These are phyloP conservation scores for Thuja plicata DNA, from an alignment of 83 land plant genomes.

Conservation along the genomic window DNA sequence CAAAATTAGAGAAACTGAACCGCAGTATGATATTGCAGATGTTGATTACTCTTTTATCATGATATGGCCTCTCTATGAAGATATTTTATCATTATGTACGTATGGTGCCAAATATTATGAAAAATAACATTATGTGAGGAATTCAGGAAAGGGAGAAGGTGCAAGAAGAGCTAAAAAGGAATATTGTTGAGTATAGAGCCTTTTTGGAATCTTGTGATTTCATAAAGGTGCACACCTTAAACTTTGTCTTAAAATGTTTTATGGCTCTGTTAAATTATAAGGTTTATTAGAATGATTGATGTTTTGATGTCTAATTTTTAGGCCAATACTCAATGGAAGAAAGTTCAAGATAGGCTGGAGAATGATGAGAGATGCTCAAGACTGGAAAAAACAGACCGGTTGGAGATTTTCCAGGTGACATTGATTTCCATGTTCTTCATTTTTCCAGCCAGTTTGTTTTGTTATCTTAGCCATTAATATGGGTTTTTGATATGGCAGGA, in stretches of 20 bases:
- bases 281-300: not conserved
- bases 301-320: slow-evolving; percentile 20
- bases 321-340: slow-evolving; percentile 96
- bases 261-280: not conserved
- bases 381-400: slow-evolving; percentile 86
- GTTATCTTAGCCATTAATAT: not conserved
- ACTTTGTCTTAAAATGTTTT: not conserved
- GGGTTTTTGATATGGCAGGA: slow-evolving; percentile 54
- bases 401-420: slow-evolving; percentile 80
- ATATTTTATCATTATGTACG: not conserved
- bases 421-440: not conserved
- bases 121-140: not conserved
- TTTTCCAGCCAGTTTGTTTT: not conserved
- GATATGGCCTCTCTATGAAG: not conserved
- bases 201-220: slow-evolving; percentile 93
- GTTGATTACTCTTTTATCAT: not conserved
- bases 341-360: slow-evolving; percentile 90
- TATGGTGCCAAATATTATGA: not conserved
- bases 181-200: slow-evolving; percentile 60
- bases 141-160: slow-evolving; percentile 85
- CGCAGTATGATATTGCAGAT: not conserved
- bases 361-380: slow-evolving; percentile 97
- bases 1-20: not conserved
- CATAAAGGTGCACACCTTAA: slow-evolving; percentile 62
- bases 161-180: slow-evolving; percentile 78